Base-by-base conservation (phyloP, 371 early-diverging fungal genomes). In the Rhizopus microsporus region DNA sequence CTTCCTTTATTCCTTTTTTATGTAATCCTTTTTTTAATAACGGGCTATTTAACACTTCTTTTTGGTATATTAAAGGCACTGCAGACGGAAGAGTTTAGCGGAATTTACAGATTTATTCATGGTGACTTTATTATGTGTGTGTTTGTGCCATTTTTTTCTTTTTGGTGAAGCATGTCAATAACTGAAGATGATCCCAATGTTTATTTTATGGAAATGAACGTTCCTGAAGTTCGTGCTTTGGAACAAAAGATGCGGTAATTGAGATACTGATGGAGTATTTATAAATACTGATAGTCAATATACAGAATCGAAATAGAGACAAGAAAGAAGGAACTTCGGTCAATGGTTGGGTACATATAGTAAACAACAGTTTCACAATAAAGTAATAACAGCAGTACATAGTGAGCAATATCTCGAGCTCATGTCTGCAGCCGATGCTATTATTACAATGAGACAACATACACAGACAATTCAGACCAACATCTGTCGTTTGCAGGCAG, bases 321-420 rank as follows among this genome's bases (percentile, higher is more conserved):
- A 12, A 90, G 88, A 70, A 88, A 89, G 68, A 84, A 88, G 66
- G 91, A 92, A 53, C 74, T 93, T 17, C 76, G 94, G 9, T 59
- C 86, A 45, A 91, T 93, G 91, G 94, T 93, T 57, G 93, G 94
- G 93, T 93, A 85, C 63, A 31, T 29, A 23, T 1, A 16, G 30
- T 37, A 15, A 31, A 39, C 37, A 15, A 40, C 16, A 37, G 9
- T 32, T 6, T 17, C 29, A 13, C n/a, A 1, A 13, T 35, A 33
- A 42, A 23, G 23, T 23, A 23, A 23, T 23, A 23, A 23, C 23
- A 23, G 23, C 23, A 23, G 23, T 23, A 23, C 9, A 43, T 56
- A 93, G 93, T n/a, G 92, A 93, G 54, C 81, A 93, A 42, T 93
- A 93, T 57, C 80, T 89, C 5, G 92, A 93, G 54, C 66, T 93